Evolutionary conservation across 257 asterid genomes (phyloP).

Genomic region (Fraxinus excelsior): DNA sequence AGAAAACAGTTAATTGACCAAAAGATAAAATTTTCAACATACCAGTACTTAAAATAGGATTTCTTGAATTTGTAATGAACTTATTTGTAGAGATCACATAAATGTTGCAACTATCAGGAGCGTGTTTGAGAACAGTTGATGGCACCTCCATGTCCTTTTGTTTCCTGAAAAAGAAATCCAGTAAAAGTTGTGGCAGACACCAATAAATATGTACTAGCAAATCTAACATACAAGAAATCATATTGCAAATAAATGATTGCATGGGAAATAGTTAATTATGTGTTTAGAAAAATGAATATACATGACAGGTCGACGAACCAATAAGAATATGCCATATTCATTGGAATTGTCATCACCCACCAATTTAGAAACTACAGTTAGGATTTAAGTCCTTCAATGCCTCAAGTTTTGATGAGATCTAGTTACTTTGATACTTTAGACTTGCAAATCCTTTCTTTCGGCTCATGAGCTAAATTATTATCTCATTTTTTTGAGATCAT

Average conservation of each 20-base stretch:
- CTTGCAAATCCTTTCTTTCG: not conserved
- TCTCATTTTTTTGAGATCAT: not conserved
- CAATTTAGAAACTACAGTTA: not conserved
- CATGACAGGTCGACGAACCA: not conserved
- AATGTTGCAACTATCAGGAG: slow-evolving; percentile 61
- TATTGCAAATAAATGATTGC: slow-evolving; percentile 13
- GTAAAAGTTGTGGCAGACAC: slow-evolving; percentile 9
- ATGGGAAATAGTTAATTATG: slow-evolving; percentile 14
- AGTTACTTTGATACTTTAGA: not conserved
- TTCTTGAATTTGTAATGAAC: slow-evolving; percentile 48
- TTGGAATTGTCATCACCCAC: not conserved
- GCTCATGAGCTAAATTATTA: not conserved
- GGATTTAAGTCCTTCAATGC: not conserved
- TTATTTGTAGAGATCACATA: slow-evolving; percentile 59
- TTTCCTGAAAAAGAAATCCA: slow-evolving; percentile 46
- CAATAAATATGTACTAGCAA: slow-evolving; percentile 4
- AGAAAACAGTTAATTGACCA: not conserved
- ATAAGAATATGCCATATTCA: slow-evolving; percentile 2
- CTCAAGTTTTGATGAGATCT: not conserved
- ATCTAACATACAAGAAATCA: slow-evolving; percentile 20
- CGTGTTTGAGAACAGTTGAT: slow-evolving; percentile 62
- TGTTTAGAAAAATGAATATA: not conserved
- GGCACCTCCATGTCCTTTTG: slow-evolving; percentile 61
- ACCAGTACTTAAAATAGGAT: slow-evolving; percentile 55
- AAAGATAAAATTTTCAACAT: slow-evolving; percentile 23